Conservation (phyloP, 106 monocot species). For the Amphibolis antarctica region DNA sequence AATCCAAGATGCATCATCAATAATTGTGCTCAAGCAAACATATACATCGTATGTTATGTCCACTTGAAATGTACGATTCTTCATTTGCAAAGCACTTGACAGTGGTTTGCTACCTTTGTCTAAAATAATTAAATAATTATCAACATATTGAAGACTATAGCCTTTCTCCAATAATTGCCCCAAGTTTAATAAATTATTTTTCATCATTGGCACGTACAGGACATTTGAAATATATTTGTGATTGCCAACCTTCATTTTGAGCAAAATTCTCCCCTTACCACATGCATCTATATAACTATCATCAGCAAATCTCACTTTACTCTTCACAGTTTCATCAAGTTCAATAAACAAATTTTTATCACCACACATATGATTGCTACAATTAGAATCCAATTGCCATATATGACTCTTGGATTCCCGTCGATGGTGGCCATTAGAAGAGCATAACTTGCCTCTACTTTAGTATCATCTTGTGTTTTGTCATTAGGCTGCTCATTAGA, state of each 20-base stretch:
- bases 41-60: background rate
- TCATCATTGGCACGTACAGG: background rate
- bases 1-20: background rate
- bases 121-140: background rate
- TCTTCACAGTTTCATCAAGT: too few relatives aligned
- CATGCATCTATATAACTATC: too few relatives aligned
- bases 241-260: background rate
- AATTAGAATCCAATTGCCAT: too few relatives aligned
- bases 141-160: background rate
- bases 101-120: background rate
- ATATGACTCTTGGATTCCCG: too few relatives aligned
- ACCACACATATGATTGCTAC: too few relatives aligned
- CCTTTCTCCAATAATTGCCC: background rate
- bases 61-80: too few relatives aligned
- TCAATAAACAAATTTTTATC: too few relatives aligned
- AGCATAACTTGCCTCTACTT: background rate
- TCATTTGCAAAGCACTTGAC: too few relatives aligned
- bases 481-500: background rate
- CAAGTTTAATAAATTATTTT: background rate
- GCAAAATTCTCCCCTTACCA: background rate
- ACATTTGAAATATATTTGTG: background rate
- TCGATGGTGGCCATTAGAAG: background rate
- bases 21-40: background rate
- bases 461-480: background rate
- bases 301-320: too few relatives aligned